These are phyloP conservation scores for Psilocybe mexicana DNA, from an alignment of 1,284 basidiomycete species.

Conservation along the genomic window DNA sequence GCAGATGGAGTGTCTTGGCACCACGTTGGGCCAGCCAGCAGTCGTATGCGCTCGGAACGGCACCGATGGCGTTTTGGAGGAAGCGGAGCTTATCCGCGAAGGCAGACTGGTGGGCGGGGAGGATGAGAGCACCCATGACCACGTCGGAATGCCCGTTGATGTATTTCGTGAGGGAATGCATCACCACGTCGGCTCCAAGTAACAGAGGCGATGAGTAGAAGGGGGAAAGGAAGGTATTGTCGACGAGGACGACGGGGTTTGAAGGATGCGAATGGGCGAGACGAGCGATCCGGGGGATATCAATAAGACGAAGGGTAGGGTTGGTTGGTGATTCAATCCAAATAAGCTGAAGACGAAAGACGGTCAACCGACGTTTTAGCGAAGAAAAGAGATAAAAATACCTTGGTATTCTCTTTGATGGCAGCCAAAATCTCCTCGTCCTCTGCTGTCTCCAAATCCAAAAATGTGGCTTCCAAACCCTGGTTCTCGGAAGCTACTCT, in stretches of 20 bases:
- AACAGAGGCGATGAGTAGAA: constrained; percentile 90
- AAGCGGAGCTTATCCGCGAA: constrained; percentile 70
- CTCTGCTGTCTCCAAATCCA: constrained; percentile 46
- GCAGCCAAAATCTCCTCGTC: constrained; percentile 67
- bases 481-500: constrained; percentile 75
- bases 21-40: constrained; percentile 91
- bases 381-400: constrained; percentile 33
- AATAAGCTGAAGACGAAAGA: constrained; percentile 62
- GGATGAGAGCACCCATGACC: constrained; percentile 81
- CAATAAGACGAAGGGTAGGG: constrained; percentile 87
- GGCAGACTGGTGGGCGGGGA: constrained; percentile 55
- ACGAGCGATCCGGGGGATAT: constrained; percentile 66
- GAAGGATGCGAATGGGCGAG: constrained; percentile 62
- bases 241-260: constrained; percentile 78
- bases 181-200: constrained; percentile 82
- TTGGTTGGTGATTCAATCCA: constrained; percentile 98
- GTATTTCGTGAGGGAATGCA: constrained; percentile 89
- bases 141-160: constrained; percentile 94
- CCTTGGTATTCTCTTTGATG: constrained; percentile 82
- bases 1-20: constrained; percentile 85
- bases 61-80: constrained; percentile 91
- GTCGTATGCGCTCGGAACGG: constrained; percentile 87
- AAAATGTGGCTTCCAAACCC: constrained; percentile 76
- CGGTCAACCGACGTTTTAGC: neutral
- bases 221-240: constrained; percentile 92